These are phyloP conservation scores for Geotrichum restrictum DNA, from an alignment of 1,139 yeast genomes.

Conservation along the genomic window DNA sequence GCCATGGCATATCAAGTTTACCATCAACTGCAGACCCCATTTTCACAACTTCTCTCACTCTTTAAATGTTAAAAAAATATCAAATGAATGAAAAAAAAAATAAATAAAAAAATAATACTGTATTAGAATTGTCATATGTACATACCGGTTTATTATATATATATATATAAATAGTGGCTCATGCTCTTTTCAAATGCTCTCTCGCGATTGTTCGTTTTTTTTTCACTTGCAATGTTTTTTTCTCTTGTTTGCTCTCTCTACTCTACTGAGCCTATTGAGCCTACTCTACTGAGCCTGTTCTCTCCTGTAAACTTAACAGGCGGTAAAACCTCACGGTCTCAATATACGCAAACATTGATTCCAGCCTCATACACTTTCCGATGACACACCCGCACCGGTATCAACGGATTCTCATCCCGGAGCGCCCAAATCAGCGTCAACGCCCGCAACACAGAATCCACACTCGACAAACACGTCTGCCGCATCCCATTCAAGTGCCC, in stretches of 20 bases:
- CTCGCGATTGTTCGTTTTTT: neutral
- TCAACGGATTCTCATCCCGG: slow-evolving; percentile 9
- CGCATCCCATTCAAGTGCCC: slow-evolving; percentile 18
- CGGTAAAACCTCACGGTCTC: neutral
- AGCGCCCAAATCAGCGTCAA: slow-evolving; percentile 20
- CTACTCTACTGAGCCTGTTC: too few species aligned
- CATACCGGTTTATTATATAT: neutral
- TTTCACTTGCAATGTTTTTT: too few species aligned
- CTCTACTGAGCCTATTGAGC: too few species aligned
- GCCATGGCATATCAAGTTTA: too few species aligned
- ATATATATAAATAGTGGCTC: neutral
- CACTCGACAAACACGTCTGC: slow-evolving; percentile 21
- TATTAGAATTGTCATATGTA: too few species aligned
- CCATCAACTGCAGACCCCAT: too few species aligned
- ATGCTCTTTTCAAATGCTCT: neutral
- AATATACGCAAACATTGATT: slow-evolving; percentile 20
- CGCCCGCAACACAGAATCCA: slow-evolving; percentile 15
- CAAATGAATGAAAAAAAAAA: too few species aligned
- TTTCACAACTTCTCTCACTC: too few species aligned
- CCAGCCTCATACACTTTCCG: slow-evolving; percentile 14
- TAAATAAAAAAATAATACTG: too few species aligned
- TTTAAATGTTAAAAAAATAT: too few species aligned
- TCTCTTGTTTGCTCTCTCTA: too few species aligned
- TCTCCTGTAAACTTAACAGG: too few species aligned
- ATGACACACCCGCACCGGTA: slow-evolving; percentile 15